Evolutionary conservation across 75 land plant genomes (phyloP).

Genomic region (Selaginella moellendorffii): DNA sequence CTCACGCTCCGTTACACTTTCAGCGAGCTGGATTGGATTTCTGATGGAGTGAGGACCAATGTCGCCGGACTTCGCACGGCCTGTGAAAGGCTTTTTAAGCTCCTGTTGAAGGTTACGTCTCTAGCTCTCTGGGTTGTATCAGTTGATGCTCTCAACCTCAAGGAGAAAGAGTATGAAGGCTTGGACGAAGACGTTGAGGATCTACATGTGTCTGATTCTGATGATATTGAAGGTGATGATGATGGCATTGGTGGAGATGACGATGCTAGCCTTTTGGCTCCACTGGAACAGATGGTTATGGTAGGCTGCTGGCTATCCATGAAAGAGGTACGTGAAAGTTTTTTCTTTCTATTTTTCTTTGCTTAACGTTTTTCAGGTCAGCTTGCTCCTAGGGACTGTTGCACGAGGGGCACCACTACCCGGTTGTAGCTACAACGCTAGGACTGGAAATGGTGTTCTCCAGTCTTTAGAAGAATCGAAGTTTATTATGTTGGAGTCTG

Average conservation of each 20-base stretch:
- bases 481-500: constrained; percentile 45
- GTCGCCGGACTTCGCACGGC: constrained; percentile 33
- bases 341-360: too few relatives aligned
- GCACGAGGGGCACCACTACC: constrained; percentile 87
- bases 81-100: constrained; percentile 47
- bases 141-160: constrained; percentile 76
- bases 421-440: constrained; percentile 16
- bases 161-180: constrained; percentile 30
- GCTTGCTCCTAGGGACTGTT: constrained; percentile 94
- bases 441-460: constrained; percentile 5
- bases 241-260: too few relatives aligned
- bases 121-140: constrained; percentile 97
- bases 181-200: not conserved
- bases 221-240: too few relatives aligned
- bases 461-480: not conserved
- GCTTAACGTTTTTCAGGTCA: too few relatives aligned
- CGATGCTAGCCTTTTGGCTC: constrained; percentile 20
- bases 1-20: constrained; percentile 77
- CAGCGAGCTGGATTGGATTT: constrained; percentile 87
- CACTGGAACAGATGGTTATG: constrained; percentile 84
- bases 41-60: constrained; percentile 36
- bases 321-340: constrained; percentile 99
- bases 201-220: too few relatives aligned
- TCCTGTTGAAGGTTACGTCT: constrained; percentile 71
- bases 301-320: constrained; percentile 99